Evolutionary conservation across 2,329 filamentous ascomycete genomes (phyloP).

Genomic region (Tympanopsis confertula): DNA sequence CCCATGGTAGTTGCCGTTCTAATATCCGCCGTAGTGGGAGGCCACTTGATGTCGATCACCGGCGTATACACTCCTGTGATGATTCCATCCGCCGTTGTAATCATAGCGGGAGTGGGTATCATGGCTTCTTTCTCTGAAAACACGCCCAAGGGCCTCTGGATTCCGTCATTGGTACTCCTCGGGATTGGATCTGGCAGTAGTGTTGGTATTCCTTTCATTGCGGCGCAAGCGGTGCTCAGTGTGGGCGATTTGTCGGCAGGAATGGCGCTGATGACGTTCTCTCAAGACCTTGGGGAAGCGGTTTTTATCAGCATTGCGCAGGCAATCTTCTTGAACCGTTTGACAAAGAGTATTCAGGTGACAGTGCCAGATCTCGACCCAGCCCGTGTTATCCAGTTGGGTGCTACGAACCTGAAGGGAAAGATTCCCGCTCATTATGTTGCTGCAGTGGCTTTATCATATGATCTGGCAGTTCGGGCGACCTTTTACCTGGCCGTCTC

Average conservation of each 20-base stretch:
- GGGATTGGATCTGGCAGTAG: constrained; percentile 15
- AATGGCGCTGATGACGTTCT: constrained; percentile 10
- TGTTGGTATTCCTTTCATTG: constrained; percentile 12
- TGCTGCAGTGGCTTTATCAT: too few relatives aligned
- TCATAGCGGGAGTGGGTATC: constrained; percentile 13
- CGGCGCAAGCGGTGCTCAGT: constrained; percentile 12
- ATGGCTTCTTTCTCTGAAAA: constrained; percentile 10
- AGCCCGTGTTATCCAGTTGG: constrained; percentile 2
- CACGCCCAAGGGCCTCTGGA: constrained; percentile 9
- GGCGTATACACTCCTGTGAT: constrained; percentile 16
- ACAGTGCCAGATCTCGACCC: constrained; percentile 4
- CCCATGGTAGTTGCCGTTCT: constrained; percentile 17
- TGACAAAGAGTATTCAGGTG: constrained; percentile 7
- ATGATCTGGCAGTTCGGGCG: too few relatives aligned
- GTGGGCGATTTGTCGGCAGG: constrained; percentile 11
- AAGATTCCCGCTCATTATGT: too few relatives aligned
- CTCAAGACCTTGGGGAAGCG: constrained; percentile 10
- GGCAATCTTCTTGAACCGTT: constrained; percentile 9
- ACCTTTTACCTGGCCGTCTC: too few relatives aligned
- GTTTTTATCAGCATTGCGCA: constrained; percentile 11
- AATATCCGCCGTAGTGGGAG: constrained; percentile 10
- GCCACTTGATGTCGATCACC: constrained; percentile 9
- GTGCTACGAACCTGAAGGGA: constrained; percentile 6
- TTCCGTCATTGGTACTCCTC: constrained; percentile 15
- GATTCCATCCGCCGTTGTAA: constrained; percentile 7